phyloP scores from a whole-genome alignment of 805 yeast genomes.

The Wickerhamiella allomyrinae region DNA sequence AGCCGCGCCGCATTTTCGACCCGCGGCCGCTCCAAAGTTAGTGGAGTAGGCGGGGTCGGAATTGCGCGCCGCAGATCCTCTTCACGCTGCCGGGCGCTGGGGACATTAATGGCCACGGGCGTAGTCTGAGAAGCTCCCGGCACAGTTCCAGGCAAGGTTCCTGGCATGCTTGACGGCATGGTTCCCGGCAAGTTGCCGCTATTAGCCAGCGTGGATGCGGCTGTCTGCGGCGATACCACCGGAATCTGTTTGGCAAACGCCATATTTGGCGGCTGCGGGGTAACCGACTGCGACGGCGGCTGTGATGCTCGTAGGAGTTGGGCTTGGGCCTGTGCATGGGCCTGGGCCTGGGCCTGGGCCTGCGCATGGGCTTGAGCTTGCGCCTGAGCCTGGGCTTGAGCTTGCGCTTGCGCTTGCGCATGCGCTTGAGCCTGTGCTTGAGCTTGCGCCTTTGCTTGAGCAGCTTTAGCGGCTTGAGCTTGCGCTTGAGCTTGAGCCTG shows the following conservation, averaged over 20 bases:
- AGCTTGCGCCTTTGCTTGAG: slow-evolving; percentile 8
- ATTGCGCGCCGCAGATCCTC: neutral
- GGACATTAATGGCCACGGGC: neutral
- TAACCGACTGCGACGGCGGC: slow-evolving; percentile 10
- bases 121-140: neutral
- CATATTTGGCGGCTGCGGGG: neutral
- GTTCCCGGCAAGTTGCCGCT: neutral
- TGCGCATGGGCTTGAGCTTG: slow-evolving; percentile 4
- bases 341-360: slow-evolving; percentile 15
- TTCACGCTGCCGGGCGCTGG: neutral
- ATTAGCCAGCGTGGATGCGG: neutral
- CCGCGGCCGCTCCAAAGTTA: slow-evolving; percentile 13
- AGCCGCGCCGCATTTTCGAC: slow-evolving; percentile 16
- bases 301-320: slow-evolving; percentile 10
- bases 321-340: slow-evolving; percentile 9
- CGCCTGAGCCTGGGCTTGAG: slow-evolving; percentile 8
- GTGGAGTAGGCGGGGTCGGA: slow-evolving; percentile 3
- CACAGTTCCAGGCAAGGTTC: neutral
- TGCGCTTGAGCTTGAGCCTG: slow-evolving; percentile 5
- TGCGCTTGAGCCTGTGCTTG: slow-evolving; percentile 21
- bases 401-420: slow-evolving; percentile 16
- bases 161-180: too few relatives aligned
- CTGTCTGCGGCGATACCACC: neutral
- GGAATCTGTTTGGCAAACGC: neutral
- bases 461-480: too few relatives aligned